These are phyloP conservation scores for Tympanopsis confertula DNA, from an alignment of 2,329 filamentous ascomycete genomes.

Conservation along the genomic window DNA sequence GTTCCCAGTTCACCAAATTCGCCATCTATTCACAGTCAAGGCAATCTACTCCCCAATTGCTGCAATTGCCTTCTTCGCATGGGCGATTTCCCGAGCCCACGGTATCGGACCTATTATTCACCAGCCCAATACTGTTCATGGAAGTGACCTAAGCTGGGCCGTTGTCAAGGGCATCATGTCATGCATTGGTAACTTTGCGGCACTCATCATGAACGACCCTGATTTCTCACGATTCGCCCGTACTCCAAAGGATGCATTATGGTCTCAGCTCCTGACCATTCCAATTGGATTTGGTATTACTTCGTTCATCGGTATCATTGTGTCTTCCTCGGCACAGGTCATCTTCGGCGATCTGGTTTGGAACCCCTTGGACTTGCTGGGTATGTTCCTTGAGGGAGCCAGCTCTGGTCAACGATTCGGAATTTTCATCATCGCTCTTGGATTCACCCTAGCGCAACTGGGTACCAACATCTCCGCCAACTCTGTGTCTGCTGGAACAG, in stretches of 20 bases:
- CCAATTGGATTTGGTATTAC: slow-evolving; percentile 8
- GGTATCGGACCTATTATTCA: slow-evolving; percentile 1
- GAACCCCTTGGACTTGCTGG: slow-evolving; percentile 23
- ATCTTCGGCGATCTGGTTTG: slow-evolving; percentile 11
- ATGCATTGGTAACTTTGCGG: slow-evolving; percentile 16
- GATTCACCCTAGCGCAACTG: slow-evolving; percentile 45
- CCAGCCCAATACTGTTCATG: not conserved
- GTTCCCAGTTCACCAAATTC: slow-evolving; percentile 9
- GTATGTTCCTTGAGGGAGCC: slow-evolving; percentile 34
- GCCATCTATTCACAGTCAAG: not conserved
- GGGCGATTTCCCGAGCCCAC: not conserved
- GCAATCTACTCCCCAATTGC: not conserved
- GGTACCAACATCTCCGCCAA: slow-evolving; percentile 56
- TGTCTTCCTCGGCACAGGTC: slow-evolving; percentile 16
- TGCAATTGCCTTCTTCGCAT: not conserved
- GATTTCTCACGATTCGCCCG: slow-evolving; percentile 11
- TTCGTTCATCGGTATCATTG: slow-evolving; percentile 19
- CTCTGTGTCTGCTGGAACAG: slow-evolving; percentile 48
- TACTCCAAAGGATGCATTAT: slow-evolving; percentile 8
- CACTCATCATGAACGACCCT: slow-evolving; percentile 22
- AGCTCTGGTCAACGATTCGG: slow-evolving; percentile 35
- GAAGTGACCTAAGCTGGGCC: not conserved
- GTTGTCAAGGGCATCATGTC: not conserved
- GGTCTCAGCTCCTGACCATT: slow-evolving; percentile 19
- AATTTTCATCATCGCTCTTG: slow-evolving; percentile 37